Conservation (phyloP, 768 basidiomycete genomes). For the Tulasnella sp. region DNA sequence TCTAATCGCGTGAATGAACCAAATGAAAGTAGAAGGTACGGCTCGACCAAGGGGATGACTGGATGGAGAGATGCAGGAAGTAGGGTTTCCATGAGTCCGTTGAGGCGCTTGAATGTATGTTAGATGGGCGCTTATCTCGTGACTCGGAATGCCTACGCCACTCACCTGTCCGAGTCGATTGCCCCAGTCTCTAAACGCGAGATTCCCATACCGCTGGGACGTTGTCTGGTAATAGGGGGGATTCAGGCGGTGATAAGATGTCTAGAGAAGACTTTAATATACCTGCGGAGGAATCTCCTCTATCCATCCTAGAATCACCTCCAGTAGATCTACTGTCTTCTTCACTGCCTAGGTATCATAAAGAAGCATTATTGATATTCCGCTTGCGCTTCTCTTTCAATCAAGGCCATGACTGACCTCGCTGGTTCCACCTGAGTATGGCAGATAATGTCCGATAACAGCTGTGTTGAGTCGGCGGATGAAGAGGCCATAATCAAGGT, state of each 20-base stretch:
- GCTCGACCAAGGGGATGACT: conserved; percentile 54
- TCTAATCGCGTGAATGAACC: conserved; percentile 87
- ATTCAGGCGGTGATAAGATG: too few species aligned
- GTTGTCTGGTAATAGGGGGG: conserved; percentile 36
- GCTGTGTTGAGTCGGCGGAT: conserved; percentile 65
- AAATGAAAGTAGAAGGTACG: conserved; percentile 73
- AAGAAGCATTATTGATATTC: background rate
- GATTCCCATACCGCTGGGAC: conserved; percentile 83
- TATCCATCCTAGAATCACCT: conserved; percentile 61
- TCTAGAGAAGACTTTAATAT: background rate
- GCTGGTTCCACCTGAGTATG: conserved; percentile 1
- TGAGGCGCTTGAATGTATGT: conserved; percentile 24
- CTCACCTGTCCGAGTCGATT: conserved; percentile 62
- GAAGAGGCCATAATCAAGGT: conserved; percentile 63
- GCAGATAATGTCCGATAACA: conserved; percentile 51
- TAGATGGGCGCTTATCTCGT: background rate
- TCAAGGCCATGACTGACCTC: conserved; percentile 1
- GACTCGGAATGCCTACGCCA: conserved; percentile 7
- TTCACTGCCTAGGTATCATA: conserved; percentile 22
- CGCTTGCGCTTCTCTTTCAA: background rate
- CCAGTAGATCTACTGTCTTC: conserved; percentile 45
- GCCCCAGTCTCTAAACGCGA: conserved; percentile 82
- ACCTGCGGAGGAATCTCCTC: conserved; percentile 59
- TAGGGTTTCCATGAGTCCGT: conserved; percentile 39
- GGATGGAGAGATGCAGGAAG: conserved; percentile 36